Percentiles rank a stretch among this genome's conserved stretches.
Evolutionary conservation across 2,329 filamentous ascomycete species (phyloP).

Genomic region (Exophiala lecanii-corni): DNA sequence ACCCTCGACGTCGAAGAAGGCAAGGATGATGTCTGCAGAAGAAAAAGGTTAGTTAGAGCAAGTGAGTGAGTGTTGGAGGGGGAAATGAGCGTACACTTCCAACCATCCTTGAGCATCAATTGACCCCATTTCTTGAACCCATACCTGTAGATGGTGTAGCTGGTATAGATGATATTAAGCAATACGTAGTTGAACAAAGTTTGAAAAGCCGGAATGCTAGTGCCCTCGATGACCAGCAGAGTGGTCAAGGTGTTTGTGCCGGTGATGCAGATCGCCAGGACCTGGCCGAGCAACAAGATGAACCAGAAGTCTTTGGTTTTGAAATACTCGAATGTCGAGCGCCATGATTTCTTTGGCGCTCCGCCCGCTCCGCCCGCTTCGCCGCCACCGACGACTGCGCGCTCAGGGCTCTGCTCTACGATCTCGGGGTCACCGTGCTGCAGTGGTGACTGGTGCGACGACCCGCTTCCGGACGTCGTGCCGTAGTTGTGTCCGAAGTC

Average conservation of each 20-base stretch:
- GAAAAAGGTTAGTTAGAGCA: neutral
- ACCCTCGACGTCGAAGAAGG: conserved; percentile 90
- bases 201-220: conserved; percentile 90
- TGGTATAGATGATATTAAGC: conserved; percentile 75
- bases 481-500: conserved; percentile 19
- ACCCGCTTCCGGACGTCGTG: conserved; percentile 7
- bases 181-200: conserved; percentile 91
- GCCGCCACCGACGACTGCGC: conserved; percentile 27
- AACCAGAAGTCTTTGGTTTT: conserved; percentile 83
- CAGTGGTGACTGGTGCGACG: conserved; percentile 7
- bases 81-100: conserved; percentile 77
- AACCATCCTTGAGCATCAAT: conserved; percentile 67
- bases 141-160: conserved; percentile 72
- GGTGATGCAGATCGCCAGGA: conserved; percentile 84
- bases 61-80: too few relatives aligned
- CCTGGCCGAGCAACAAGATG: conserved; percentile 73
- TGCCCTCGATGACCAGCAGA: conserved; percentile 63
- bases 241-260: conserved; percentile 85
- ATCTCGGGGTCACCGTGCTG: conserved; percentile 37
- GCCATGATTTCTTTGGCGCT: conserved; percentile 44
- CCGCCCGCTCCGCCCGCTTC: conserved; percentile 39
- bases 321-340: conserved; percentile 60
- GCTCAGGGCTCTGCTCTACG: conserved; percentile 21
- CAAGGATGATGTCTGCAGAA: conserved; percentile 66
- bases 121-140: conserved; percentile 66